Evolutionary conservation across 2,329 filamentous ascomycete genomes (phyloP), one percentile per base, ranked within the genome.

Genomic region (Mollisia scopiformis): DNA sequence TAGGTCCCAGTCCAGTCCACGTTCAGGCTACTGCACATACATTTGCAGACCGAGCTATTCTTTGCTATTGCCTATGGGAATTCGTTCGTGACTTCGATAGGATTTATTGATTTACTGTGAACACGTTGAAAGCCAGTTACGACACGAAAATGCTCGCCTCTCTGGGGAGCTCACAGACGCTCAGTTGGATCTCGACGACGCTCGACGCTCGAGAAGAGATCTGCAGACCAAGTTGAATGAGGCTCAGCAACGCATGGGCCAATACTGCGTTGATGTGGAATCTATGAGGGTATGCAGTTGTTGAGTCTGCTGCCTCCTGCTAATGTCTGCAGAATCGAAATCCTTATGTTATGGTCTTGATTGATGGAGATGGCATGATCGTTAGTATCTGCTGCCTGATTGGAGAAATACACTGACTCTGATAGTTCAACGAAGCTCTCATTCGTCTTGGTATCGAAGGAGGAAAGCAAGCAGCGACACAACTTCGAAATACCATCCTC

Each of bases 301-400:
- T 31, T 30, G 33, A 33, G 11, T 13, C 37, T 50, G 23, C 21
- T 33, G 23, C 10, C 41, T 30, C 8, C 8, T 55, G 58, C 64
- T 59, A 41, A 57, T 58, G 33, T 21, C 57, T 62, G 57, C 58
- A 72, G 72, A 73, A 73, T 63, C 78, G 75, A 53, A 87, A 87
- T 72, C 79, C 82, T 41, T 89, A 89, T 71, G 77, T 88, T 68
- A 73, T 84, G 65, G 79, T 87, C 39, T 71, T 88, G 66, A 82
- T 89, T 66, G 87, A 89, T 71, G 87, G 86, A 37, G 82, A 89
- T 71, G 84, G 84, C 47, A 78, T 88, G 61, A 76, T 88, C 72
- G 86, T 88, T 70, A 72, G 78, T 66, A 21, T 21, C 23, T 55
- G 47, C 27, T 16, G 7, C 43, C 55, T 57, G 70, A 69, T 54